Conservation (phyloP, 768 basidiomycete species). For the Fomitopsis serialis region DNA sequence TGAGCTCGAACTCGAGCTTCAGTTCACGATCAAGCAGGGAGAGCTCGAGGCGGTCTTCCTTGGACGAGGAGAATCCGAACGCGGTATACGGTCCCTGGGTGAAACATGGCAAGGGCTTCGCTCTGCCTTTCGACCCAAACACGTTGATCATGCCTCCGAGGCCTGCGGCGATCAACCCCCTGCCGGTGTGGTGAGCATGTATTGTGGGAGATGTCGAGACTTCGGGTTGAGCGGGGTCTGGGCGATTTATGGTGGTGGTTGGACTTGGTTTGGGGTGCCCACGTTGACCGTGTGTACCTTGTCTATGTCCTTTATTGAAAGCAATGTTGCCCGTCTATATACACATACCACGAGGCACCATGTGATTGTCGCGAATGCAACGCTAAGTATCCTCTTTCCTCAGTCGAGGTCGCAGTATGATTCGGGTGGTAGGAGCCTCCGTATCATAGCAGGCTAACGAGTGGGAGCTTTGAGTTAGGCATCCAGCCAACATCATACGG, state of each 20-base stretch:
- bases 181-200: conserved; percentile 5
- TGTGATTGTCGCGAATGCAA: no score
- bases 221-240: background rate
- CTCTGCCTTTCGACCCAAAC: conserved; percentile 19
- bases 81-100: conserved; percentile 18
- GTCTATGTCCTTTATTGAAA: background rate
- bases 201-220: background rate
- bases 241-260: background rate
- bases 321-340: conserved; percentile 2
- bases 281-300: conserved; percentile 3
- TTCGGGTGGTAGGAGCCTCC: no score
- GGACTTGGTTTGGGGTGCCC: background rate
- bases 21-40: background rate
- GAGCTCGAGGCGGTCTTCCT: background rate
- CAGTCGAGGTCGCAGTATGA: no score
- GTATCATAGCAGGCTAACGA: no score
- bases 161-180: conserved; percentile 15
- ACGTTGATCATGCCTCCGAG: conserved; percentile 17
- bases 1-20: background rate
- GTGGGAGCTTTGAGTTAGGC: no score
- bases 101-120: conserved; percentile 20
- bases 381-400: no score
- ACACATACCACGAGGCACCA: no score
- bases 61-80: conserved; percentile 10
- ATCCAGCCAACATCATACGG: no score